These are phyloP conservation scores for Cenchrus americanus DNA, from an alignment of 176 grass and related monocot genomes.

Conservation along the genomic window DNA sequence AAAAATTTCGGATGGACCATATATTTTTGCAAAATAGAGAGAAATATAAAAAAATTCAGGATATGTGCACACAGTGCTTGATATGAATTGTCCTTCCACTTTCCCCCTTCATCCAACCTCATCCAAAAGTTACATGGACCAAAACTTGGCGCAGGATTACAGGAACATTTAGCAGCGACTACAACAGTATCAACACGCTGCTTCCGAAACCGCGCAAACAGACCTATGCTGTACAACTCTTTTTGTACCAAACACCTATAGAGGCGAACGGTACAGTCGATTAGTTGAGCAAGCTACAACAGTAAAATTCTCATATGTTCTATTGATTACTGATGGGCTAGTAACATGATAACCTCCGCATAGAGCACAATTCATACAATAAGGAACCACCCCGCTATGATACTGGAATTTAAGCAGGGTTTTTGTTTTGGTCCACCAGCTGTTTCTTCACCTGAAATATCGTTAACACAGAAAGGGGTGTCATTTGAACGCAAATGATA, in stretches of 20 bases:
- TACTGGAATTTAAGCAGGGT: constrained; percentile 31
- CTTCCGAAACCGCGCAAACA: constrained; percentile 1
- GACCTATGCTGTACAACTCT: constrained; percentile 35
- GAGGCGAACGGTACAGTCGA: neutral
- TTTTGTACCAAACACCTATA: constrained; percentile 32
- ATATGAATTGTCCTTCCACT: neutral
- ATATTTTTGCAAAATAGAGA: too few species aligned
- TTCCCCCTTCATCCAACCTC: neutral
- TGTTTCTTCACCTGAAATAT: constrained; percentile 55
- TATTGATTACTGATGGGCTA: constrained; percentile 26
- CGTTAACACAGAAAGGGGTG: neutral
- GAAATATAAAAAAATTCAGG: too few species aligned
- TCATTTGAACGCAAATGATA: constrained; percentile 43
- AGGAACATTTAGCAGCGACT: constrained; percentile 27
- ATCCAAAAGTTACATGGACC: constrained; percentile 33
- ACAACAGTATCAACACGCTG: constrained; percentile 1
- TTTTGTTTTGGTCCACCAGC: constrained; percentile 28
- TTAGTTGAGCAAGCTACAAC: constrained; percentile 23
- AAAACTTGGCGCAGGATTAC: constrained; percentile 39
- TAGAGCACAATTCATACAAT: neutral
- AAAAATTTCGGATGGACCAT: too few species aligned
- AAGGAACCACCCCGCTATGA: neutral
- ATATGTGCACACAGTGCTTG: too few species aligned
- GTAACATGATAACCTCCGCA: constrained; percentile 32
- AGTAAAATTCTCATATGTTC: constrained; percentile 1